phyloP scores from a whole-genome alignment of 2,329 filamentous ascomycete genomes.

The Sordariomycetes sp. region DNA sequence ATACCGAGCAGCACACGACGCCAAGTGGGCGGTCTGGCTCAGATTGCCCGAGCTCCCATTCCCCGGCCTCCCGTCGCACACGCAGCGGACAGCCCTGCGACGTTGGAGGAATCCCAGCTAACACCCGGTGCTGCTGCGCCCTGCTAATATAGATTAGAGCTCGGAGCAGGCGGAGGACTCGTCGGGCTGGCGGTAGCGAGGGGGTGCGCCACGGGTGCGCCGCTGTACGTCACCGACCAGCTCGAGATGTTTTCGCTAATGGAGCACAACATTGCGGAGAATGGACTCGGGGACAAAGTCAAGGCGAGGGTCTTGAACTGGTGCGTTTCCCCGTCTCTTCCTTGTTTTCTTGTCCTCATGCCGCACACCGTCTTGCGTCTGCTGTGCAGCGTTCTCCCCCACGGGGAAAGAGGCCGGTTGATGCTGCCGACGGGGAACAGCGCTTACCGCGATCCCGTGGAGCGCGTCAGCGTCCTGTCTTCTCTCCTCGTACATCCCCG shows the following conservation, averaged over 20 bases:
- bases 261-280: constrained; percentile 76
- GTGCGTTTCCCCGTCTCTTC: constrained; percentile 35
- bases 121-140: background rate
- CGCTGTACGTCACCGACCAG: constrained; percentile 80
- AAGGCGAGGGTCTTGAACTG: constrained; percentile 67
- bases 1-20: background rate
- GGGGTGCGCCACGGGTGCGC: constrained; percentile 26
- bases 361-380: background rate
- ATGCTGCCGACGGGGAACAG: background rate
- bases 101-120: background rate
- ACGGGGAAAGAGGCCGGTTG: background rate
- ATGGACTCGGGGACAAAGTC: constrained; percentile 51
- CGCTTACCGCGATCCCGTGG: background rate
- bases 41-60: background rate
- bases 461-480: background rate
- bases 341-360: background rate
- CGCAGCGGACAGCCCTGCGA: background rate
- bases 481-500: background rate
- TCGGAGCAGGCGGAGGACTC: constrained; percentile 84
- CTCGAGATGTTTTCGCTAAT: constrained; percentile 74
- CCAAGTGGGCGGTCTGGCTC: background rate
- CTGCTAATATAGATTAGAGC: constrained; percentile 53
- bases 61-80: background rate
- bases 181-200: constrained; percentile 55
- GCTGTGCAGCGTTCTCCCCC: background rate